A percentile compares a stretch with the other conserved stretches of the same genome.
Evolutionary conservation across 768 basidiomycete species (phyloP).

Genomic region (Lactarius deliciosus): DNA sequence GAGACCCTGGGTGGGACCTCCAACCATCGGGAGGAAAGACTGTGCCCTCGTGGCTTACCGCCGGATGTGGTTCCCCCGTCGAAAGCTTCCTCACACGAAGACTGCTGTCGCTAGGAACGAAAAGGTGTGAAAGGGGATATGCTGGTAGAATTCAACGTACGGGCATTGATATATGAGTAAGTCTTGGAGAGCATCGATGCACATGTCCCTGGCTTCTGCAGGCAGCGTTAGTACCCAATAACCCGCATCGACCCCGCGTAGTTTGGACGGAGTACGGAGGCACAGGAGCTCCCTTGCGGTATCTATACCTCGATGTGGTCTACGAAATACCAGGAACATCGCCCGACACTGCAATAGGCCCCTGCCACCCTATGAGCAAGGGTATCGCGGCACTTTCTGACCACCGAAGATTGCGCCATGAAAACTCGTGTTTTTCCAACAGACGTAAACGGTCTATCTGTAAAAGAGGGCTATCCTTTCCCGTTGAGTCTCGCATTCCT

Average conservation of each 20-base stretch:
- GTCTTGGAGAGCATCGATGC: not conserved
- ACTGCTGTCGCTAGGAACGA: not conserved
- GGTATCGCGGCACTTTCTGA: not conserved
- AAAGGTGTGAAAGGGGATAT: not conserved
- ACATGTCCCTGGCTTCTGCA: not conserved
- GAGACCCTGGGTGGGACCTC: not conserved
- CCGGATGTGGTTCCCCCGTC: not conserved
- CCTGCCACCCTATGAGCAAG: not conserved
- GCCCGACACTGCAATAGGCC: not conserved
- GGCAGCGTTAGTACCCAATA: not conserved
- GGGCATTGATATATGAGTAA: not conserved
- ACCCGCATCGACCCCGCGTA: not conserved
- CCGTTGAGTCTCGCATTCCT: not conserved
- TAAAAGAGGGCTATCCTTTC: not conserved
- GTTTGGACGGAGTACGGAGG: not conserved
- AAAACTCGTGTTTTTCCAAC: not conserved
- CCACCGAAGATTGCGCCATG: constrained; percentile 4
- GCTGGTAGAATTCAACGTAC: not conserved
- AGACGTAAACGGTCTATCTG: not conserved
- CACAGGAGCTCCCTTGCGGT: not conserved
- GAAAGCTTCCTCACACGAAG: not conserved
- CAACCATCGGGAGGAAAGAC: constrained; percentile 2
- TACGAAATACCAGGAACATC: not conserved
- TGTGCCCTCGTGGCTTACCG: not conserved
- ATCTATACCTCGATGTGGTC: not conserved